Base-by-base conservation (phyloP, 1,139 yeast species). In the Suhomyces chickasaworum region DNA sequence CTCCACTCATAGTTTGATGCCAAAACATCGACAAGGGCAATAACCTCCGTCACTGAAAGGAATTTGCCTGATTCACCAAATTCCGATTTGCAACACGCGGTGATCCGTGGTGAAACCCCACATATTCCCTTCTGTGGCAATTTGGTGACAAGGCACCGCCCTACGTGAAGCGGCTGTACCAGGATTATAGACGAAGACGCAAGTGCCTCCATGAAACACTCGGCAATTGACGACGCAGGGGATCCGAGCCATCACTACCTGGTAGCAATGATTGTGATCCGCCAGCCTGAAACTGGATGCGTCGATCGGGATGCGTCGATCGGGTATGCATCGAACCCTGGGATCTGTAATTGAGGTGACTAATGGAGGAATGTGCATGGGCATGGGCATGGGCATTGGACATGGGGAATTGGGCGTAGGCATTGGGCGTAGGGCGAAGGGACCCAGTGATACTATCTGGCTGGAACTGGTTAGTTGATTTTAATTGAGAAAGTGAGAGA, bases 191-290 rank as follows among this genome's bases (percentile, higher is more conserved):
- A 29, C 32, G 32, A 29, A 29, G 32, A 29, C 32, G 32, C 32
- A 32, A 17, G 23, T 32, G 36, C 17, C 23, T 13, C 23, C 13
- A 8, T 30, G 41, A 38, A 38, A 38, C 41, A 30, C 7, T 2
- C 25, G 34, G 22, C 25, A 16, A 12, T 10, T 32, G 36, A 29
- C 41, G 31, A 38, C 25, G 41, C 41, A 38, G 41, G 41, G 41
- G 41, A n/a, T 5, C 20, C 32, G 17, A 37, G 40, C 29, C 25
- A 37, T 21, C 23, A 17, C 34, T 31, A 31, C 29, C 29, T 25
- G 29, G 29, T 13, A 25, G 29, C 29, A 10, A 10, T 13, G 31
- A 29, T 29, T 29, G 16, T 29, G 16, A 9, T 13, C 17, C 32
- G 13, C 32, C 16, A 15, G 15, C 32, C 32, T 29, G 32, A 29